phyloP scores from a whole-genome alignment of 441 rosid genomes.

The Daphne laureola region DNA sequence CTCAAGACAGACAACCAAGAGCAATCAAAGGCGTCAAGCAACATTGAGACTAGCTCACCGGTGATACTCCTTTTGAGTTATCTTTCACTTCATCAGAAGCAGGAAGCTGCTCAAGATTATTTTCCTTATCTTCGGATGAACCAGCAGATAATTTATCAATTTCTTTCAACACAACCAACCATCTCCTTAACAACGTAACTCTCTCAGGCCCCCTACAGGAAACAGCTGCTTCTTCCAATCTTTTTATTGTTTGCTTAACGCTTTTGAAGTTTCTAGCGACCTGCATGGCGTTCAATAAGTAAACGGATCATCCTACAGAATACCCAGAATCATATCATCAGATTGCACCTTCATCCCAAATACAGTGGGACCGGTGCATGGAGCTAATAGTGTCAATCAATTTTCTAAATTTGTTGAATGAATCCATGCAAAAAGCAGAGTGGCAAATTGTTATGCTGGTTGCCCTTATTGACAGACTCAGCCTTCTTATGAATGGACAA shows the following conservation, averaged over 20 bases:
- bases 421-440: too few relatives aligned
- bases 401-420: too few relatives aligned
- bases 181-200: slow-evolving; percentile 62
- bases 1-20: not conserved
- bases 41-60: slow-evolving; percentile 31
- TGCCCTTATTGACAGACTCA: too few relatives aligned
- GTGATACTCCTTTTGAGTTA: slow-evolving; percentile 30
- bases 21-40: not conserved
- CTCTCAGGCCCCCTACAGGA: slow-evolving; percentile 78
- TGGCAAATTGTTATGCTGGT: too few relatives aligned
- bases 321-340: too few relatives aligned
- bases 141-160: slow-evolving; percentile 35
- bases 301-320: too few relatives aligned
- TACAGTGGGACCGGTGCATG: too few relatives aligned
- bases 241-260: slow-evolving; percentile 63
- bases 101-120: slow-evolving; percentile 33
- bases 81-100: slow-evolving; percentile 51
- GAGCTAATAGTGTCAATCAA: too few relatives aligned
- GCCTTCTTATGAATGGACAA: too few relatives aligned
- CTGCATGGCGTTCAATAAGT: slow-evolving; percentile 23
- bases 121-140: slow-evolving; percentile 38
- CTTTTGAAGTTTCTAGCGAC: slow-evolving; percentile 53
- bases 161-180: slow-evolving; percentile 76
- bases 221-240: slow-evolving; percentile 86
- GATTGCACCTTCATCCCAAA: too few relatives aligned